Percentiles rank a stretch among this genome's conserved stretches.
phyloP scores from a whole-genome alignment of 192 early-diverging fungal genomes.

The Neocallimastix lanati region DNA sequence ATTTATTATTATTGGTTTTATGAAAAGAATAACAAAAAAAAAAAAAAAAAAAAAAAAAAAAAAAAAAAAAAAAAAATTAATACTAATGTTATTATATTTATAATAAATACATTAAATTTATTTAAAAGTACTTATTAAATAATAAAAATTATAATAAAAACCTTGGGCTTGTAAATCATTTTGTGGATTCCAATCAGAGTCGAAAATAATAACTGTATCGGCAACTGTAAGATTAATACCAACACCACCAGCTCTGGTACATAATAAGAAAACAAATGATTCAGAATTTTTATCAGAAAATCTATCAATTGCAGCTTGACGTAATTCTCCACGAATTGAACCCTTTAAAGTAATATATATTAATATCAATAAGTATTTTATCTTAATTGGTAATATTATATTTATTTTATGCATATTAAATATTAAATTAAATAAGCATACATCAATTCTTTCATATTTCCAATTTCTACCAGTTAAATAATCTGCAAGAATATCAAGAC shows the following conservation, averaged over 20 bases:
- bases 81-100: too few relatives aligned
- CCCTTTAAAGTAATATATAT: not conserved
- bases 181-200: conserved; percentile 78
- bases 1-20: too few relatives aligned
- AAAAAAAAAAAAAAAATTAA: too few relatives aligned
- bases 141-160: not conserved
- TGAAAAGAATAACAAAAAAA: too few relatives aligned
- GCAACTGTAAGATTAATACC: conserved; percentile 78
- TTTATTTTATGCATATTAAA: too few relatives aligned
- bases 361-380: too few relatives aligned
- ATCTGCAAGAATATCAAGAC: conserved; percentile 64
- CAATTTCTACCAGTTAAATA: conserved; percentile 56
- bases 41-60: too few relatives aligned
- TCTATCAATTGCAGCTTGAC: conserved; percentile 71
- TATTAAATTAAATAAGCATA: too few relatives aligned
- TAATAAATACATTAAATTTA: too few relatives aligned
- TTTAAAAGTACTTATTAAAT: too few relatives aligned
- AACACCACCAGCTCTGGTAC: conserved; percentile 70
- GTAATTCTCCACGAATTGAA: conserved; percentile 47
- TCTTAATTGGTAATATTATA: too few relatives aligned
- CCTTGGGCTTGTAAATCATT: conserved; percentile 70
- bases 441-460: conserved; percentile 65
- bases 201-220: conserved; percentile 75
- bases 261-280: conserved; percentile 70
- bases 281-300: conserved; percentile 51